Evolutionary conservation across 352 stramenopile species (phyloP).

Genomic region (Phytophthora sansomeana): DNA sequence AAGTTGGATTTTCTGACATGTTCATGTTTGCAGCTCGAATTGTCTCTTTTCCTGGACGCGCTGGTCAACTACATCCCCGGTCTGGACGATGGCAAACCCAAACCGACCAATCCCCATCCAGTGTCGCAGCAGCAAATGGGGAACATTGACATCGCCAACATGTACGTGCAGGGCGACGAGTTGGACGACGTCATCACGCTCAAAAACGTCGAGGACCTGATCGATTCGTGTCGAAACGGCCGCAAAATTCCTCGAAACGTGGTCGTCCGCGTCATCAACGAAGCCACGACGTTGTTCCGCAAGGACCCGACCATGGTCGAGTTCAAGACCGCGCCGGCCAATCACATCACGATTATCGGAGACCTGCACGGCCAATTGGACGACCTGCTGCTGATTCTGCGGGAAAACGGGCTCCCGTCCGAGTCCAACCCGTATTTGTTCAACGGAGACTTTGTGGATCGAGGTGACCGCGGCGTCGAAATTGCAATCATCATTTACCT

Average conservation of each 20-base stretch:
- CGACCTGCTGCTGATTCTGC: conserved; percentile 84
- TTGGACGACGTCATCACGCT: conserved; percentile 72
- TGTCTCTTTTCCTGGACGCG: conserved; percentile 84
- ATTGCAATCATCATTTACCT: conserved; percentile 84
- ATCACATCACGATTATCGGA: conserved; percentile 83
- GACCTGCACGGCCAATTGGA: conserved; percentile 90
- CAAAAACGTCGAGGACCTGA: conserved; percentile 68
- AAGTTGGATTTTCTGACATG: conserved; percentile 1
- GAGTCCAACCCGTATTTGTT: conserved; percentile 87
- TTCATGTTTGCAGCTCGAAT: conserved; percentile 54
- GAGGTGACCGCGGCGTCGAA: conserved; percentile 81
- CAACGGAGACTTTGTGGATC: conserved; percentile 89
- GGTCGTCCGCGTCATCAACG: conserved; percentile 77
- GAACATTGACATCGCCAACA: conserved; percentile 86
- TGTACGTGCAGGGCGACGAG: conserved; percentile 77
- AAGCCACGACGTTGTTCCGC: conserved; percentile 60
- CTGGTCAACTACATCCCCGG: conserved; percentile 82
- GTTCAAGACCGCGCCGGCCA: conserved; percentile 69
- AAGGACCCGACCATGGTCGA: conserved; percentile 72
- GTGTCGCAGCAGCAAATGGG: conserved; percentile 68
- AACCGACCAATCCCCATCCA: conserved; percentile 13
- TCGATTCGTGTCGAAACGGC: conserved; percentile 83
- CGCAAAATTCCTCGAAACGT: conserved; percentile 81
- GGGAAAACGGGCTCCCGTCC: conserved; percentile 82
- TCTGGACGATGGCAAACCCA: conserved; percentile 54